Conservation (phyloP, 2,329 filamentous ascomycete species). For the Cercospora canescens region DNA sequence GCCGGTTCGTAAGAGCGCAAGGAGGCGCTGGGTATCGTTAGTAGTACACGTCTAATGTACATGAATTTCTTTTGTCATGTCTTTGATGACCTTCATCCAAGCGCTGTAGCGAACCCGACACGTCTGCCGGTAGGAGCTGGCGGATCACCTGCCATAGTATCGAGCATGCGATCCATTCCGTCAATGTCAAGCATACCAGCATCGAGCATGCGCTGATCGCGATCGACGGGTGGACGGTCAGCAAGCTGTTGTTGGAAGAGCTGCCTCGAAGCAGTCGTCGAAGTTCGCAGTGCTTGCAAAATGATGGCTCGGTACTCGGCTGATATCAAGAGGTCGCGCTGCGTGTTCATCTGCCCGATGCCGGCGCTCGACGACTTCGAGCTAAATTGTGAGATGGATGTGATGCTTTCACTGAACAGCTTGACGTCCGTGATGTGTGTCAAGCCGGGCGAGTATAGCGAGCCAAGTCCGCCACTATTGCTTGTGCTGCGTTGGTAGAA, state of each 20-base stretch:
- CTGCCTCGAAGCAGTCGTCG: slow-evolving; percentile 32
- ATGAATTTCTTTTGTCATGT: neutral
- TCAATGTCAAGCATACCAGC: slow-evolving; percentile 49
- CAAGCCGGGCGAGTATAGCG: slow-evolving; percentile 43
- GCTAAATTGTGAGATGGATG: slow-evolving; percentile 46
- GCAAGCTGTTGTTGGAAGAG: slow-evolving; percentile 36
- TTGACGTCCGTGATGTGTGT: slow-evolving; percentile 44
- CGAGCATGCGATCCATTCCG: slow-evolving; percentile 50
- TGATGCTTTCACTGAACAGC: slow-evolving; percentile 45
- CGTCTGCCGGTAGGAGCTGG: slow-evolving; percentile 33
- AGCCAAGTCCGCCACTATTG: slow-evolving; percentile 34
- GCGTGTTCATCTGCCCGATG: slow-evolving; percentile 45
- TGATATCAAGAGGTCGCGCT: slow-evolving; percentile 46
- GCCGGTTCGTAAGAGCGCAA: neutral
- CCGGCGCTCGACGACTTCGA: slow-evolving; percentile 31
- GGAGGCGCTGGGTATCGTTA: slow-evolving; percentile 12
- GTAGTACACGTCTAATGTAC: slow-evolving; percentile 6
- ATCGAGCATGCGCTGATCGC: slow-evolving; percentile 47
- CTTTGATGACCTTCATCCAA: neutral
- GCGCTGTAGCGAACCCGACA: slow-evolving; percentile 36
- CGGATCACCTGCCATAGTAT: slow-evolving; percentile 31
- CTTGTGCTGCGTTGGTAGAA: slow-evolving; percentile 46
- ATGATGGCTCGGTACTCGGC: slow-evolving; percentile 49
- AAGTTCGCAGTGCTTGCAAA: slow-evolving; percentile 35
- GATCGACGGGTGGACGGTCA: slow-evolving; percentile 18